Conservation (phyloP, 169 alveolate species). For the Perkinsus marinus region DNA sequence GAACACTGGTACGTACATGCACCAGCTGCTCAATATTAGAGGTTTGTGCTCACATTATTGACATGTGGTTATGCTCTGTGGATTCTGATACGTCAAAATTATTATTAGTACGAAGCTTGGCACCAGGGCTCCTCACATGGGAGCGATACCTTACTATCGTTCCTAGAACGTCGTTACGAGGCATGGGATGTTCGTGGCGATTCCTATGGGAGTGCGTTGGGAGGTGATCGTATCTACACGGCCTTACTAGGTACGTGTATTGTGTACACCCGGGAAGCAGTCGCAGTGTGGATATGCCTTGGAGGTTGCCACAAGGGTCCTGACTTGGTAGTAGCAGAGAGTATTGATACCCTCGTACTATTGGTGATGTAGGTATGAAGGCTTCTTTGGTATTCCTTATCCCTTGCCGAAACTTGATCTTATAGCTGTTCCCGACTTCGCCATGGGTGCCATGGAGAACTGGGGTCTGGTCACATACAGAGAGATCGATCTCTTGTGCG, state of each 20-base stretch:
- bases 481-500: conserved; percentile 25
- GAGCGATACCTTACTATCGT: too few relatives aligned
- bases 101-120: too few relatives aligned
- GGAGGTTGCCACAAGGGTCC: conserved; percentile 12
- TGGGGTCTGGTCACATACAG: conserved; percentile 60
- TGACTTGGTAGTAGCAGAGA: conserved; percentile 7
- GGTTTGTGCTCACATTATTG: too few relatives aligned
- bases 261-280: conserved; percentile 15
- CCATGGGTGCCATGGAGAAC: conserved; percentile 76
- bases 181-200: too few relatives aligned
- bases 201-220: too few relatives aligned
- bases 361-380: conserved; percentile 23
- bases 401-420: conserved; percentile 58
- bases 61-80: too few relatives aligned
- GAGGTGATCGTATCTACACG: too few relatives aligned
- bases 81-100: too few relatives aligned
- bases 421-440: conserved; percentile 47
- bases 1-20: conserved; percentile 14
- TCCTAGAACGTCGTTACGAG: too few relatives aligned
- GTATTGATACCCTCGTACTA: conserved; percentile 1
- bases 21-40: too few relatives aligned
- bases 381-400: conserved; percentile 47
- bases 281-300: conserved; percentile 6
- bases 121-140: too few relatives aligned
- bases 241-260: conserved; percentile 12